Percentiles rank a stretch among this genome's conserved stretches.
These are phyloP conservation scores for Herpetospermum pedunculosum DNA, from an alignment of 306 rosid genomes.

Conservation along the genomic window DNA sequence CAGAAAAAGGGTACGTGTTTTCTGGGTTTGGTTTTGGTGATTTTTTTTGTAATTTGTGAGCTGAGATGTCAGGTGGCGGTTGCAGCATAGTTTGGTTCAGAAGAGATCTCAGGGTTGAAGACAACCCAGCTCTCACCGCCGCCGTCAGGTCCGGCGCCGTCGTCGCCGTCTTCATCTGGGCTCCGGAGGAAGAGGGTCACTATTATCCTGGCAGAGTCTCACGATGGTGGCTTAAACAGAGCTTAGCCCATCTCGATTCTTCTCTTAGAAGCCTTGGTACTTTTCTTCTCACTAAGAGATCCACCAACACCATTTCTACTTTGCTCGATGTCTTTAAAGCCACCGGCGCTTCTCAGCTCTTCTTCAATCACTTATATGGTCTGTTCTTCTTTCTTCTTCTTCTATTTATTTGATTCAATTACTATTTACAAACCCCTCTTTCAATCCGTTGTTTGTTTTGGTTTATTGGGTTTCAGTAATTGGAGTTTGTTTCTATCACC, in stretches of 20 bases:
- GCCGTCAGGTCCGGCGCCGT: constrained; percentile 90
- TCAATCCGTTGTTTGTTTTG: background rate
- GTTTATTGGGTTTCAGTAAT: no score
- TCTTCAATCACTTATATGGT: constrained; percentile 96
- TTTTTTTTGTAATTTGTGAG: constrained; percentile 14
- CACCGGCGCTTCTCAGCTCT: constrained; percentile 87
- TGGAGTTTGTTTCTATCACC: background rate
- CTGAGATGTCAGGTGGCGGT: constrained; percentile 91
- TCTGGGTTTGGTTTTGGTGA: constrained; percentile 6
- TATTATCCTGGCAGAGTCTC: constrained; percentile 88
- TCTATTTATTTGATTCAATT: no score
- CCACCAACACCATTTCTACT: constrained; percentile 74
- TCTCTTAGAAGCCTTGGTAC: constrained; percentile 74
- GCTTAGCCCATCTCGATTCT: constrained; percentile 77
- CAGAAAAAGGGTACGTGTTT: constrained; percentile 7
- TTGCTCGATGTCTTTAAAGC: constrained; percentile 57
- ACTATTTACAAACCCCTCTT: no score
- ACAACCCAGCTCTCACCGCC: constrained; percentile 85
- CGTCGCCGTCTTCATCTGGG: constrained; percentile 83
- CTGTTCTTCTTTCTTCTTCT: constrained; percentile 9
- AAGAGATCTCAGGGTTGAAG: constrained; percentile 95
- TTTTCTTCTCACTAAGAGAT: constrained; percentile 63
- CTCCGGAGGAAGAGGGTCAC: constrained; percentile 96
- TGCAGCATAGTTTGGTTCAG: constrained; percentile 99
- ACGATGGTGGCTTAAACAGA: constrained; percentile 95